Evolutionary conservation across 495 filamentous ascomycete genomes (phyloP).

Genomic region (Podospora anserina): DNA sequence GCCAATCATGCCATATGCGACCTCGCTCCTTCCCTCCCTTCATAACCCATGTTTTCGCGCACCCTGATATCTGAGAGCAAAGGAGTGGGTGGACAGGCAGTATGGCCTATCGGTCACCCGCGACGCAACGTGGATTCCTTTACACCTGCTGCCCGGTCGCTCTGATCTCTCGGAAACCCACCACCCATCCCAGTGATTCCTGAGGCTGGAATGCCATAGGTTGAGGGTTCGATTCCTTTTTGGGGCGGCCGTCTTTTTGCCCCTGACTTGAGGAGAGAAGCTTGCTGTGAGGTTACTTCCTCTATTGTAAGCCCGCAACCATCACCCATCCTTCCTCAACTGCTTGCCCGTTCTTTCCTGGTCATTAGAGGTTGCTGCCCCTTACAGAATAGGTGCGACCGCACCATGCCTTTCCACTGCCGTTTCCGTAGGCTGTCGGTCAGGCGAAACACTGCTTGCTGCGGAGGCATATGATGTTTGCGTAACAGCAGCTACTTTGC

Average conservation of each 20-base stretch:
- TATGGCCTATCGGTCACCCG: neutral
- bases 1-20: neutral
- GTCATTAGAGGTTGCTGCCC: too few relatives aligned
- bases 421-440: too few relatives aligned
- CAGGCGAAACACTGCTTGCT: too few relatives aligned
- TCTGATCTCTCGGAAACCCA: neutral
- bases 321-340: neutral
- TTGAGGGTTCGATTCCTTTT: neutral
- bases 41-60: neutral
- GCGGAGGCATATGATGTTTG: too few relatives aligned
- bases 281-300: neutral
- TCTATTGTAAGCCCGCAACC: too few relatives aligned
- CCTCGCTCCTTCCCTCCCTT: neutral
- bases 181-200: neutral
- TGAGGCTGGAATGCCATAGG: neutral
- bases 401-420: too few relatives aligned
- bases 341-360: neutral
- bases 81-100: neutral
- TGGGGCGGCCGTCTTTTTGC: neutral
- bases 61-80: neutral
- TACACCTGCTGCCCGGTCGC: neutral
- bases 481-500: too few relatives aligned
- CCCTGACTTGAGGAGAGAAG: too few relatives aligned
- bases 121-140: neutral
- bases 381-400: too few relatives aligned